Conservation (phyloP, 73 alveolate species). For the Paramecium pentaurelia region DNA sequence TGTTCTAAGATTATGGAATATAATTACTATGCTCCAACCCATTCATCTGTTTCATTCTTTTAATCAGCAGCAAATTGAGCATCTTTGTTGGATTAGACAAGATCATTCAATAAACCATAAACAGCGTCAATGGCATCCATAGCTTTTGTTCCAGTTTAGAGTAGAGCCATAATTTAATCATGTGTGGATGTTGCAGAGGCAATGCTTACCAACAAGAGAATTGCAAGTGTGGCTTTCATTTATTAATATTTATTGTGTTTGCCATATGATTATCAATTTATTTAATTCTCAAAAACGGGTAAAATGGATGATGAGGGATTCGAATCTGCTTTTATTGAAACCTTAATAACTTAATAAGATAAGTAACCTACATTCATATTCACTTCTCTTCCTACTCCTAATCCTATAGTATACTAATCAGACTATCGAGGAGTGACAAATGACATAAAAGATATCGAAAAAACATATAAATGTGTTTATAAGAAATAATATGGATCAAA, state of each 20-base stretch:
- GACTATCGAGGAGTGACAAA: not conserved
- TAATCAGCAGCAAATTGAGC: conserved; percentile 27
- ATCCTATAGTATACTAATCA: not conserved
- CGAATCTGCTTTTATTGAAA: conserved; percentile 6
- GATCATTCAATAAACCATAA: not conserved
- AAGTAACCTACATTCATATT: not conserved
- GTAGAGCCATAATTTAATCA: conserved; percentile 25
- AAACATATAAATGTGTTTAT: conserved; percentile 4
- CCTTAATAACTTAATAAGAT: conserved; percentile 19
- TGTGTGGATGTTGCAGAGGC: conserved; percentile 31
- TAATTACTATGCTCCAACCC: conserved; percentile 41
- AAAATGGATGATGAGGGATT: conserved; percentile 29
- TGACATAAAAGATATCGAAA: not conserved
- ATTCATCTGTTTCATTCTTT: conserved; percentile 47
- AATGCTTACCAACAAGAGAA: not conserved
- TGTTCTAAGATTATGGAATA: not conserved
- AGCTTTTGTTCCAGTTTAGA: conserved; percentile 31
- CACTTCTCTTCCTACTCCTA: not conserved
- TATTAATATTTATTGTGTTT: not conserved
- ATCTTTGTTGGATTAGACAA: conserved; percentile 2
- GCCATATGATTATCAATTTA: not conserved
- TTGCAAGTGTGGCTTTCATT: not conserved
- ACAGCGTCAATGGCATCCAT: conserved; percentile 32
- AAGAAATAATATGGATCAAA: not conserved
- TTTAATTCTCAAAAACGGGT: conserved; percentile 28